These are phyloP conservation scores for Xylaria sp. DNA, from an alignment of 2,329 filamentous ascomycete species.

Conservation along the genomic window DNA sequence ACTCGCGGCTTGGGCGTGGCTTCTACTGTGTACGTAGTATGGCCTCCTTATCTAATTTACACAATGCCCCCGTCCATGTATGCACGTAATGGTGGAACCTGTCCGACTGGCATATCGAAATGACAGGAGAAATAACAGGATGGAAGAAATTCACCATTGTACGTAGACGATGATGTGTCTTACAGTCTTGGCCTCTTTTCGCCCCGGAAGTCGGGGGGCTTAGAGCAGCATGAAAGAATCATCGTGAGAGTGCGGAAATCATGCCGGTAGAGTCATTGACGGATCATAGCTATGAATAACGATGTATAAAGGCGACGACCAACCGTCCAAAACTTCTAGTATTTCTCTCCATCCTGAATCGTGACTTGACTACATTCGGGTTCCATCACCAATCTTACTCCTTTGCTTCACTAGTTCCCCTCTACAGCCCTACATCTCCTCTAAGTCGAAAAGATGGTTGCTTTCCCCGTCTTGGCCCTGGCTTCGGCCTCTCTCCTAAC, in stretches of 20 bases:
- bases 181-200: constrained; percentile 7
- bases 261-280: neutral
- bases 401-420: neutral
- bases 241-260: neutral
- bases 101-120: neutral
- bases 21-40: neutral
- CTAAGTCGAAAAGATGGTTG: constrained; percentile 38
- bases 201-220: neutral
- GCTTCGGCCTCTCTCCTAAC: constrained; percentile 39
- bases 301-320: constrained; percentile 13
- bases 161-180: constrained; percentile 30
- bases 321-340: neutral
- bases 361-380: neutral
- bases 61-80: neutral
- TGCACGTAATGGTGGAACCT: neutral
- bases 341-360: constrained; percentile 5
- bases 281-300: neutral
- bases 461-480: constrained; percentile 40
- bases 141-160: constrained; percentile 8
- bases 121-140: neutral
- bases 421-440: neutral
- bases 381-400: neutral
- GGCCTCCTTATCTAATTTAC: constrained; percentile 1
- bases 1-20: neutral
- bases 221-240: neutral